phyloP scores from a whole-genome alignment of 305 asterid species.

The Fraxinus angustifolia region DNA sequence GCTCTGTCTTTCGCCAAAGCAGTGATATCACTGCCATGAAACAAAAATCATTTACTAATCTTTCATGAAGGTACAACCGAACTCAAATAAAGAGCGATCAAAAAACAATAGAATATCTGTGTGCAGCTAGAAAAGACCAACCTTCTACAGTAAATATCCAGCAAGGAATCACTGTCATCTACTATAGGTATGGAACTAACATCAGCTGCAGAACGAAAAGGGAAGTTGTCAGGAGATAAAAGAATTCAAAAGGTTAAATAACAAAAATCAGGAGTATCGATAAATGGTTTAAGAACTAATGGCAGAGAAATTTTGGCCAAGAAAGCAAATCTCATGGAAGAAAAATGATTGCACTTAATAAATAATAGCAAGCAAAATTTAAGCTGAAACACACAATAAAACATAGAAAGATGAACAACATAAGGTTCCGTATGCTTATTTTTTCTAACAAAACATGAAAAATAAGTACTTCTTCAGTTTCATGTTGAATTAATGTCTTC shows the following conservation, averaged over 20 bases:
- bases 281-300: neutral
- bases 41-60: constrained; percentile 15
- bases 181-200: constrained; percentile 67
- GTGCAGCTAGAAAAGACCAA: constrained; percentile 17
- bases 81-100: neutral
- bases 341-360: neutral
- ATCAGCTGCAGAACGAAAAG: constrained; percentile 42
- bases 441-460: neutral
- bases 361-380: neutral
- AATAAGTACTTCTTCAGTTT: neutral
- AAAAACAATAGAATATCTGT: neutral
- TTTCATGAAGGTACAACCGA: constrained; percentile 3
- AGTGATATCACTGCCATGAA: constrained; percentile 53
- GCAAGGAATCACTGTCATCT: constrained; percentile 66
- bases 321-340: neutral
- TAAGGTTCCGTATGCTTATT: neutral
- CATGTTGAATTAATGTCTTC: neutral
- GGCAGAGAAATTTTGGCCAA: neutral
- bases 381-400: neutral
- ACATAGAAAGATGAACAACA: neutral
- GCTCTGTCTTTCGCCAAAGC: constrained; percentile 66
- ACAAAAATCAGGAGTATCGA: constrained; percentile 7
- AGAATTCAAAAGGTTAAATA: neutral
- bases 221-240: constrained; percentile 12
- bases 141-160: constrained; percentile 69